Conservation (phyloP, 2,329 filamentous ascomycete genomes). For the Alternaria dauci region DNA sequence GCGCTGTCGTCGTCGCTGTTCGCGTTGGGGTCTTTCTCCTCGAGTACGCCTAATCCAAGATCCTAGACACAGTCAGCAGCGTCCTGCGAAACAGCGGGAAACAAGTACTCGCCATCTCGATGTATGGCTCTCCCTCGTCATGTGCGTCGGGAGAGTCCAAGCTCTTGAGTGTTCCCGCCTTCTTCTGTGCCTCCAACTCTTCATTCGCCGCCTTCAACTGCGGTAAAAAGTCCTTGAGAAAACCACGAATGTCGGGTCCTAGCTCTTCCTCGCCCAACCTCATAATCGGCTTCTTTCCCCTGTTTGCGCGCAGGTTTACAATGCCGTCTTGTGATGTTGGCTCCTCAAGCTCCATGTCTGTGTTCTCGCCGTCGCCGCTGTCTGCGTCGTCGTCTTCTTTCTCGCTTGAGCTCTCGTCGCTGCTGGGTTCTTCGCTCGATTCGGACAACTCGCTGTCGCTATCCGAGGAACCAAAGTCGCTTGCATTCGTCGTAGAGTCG, state of each 20-base stretch:
- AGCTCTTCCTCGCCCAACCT: conserved; percentile 36
- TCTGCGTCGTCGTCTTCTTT: conserved; percentile 29
- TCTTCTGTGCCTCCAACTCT: conserved; percentile 52
- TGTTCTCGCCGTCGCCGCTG: conserved; percentile 26
- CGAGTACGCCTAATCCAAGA: conserved; percentile 58
- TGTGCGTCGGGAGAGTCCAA: conserved; percentile 36
- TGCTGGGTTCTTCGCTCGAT: conserved; percentile 51
- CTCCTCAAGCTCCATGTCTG: conserved; percentile 14
- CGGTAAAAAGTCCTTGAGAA: conserved; percentile 55
- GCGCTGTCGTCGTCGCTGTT: conserved; percentile 30
- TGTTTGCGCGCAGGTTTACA: conserved; percentile 41
- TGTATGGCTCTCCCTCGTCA: conserved; percentile 46
- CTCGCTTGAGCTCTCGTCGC: conserved; percentile 46
- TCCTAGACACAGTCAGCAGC: conserved; percentile 35
- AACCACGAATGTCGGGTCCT: conserved; percentile 42
- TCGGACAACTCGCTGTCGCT: conserved; percentile 41
- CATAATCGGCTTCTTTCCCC: conserved; percentile 44
- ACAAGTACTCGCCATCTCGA: conserved; percentile 50
- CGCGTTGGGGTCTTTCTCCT: conserved; percentile 48
- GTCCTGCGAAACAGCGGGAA: neutral
- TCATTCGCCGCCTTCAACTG: conserved; percentile 55
- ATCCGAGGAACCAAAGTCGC: conserved; percentile 30
- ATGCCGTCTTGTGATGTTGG: conserved; percentile 21
- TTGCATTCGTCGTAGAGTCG: conserved; percentile 26
- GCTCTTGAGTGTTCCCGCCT: conserved; percentile 49